A percentile compares a stretch with the other conserved stretches of the same genome.
These are phyloP conservation scores for Hypoxylon sp. DNA, from an alignment of 2,329 filamentous ascomycete genomes.

Conservation along the genomic window DNA sequence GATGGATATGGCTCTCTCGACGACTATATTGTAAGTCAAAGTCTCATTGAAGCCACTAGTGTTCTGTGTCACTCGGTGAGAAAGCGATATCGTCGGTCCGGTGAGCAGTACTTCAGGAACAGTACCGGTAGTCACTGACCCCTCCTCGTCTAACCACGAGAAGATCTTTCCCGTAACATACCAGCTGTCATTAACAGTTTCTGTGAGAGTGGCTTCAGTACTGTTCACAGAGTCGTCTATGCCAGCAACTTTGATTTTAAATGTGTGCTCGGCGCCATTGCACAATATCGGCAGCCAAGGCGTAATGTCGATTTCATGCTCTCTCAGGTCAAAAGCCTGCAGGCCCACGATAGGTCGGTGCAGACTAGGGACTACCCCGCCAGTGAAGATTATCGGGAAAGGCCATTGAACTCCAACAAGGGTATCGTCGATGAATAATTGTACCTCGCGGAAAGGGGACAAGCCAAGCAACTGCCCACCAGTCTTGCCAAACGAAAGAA, in stretches of 20 bases:
- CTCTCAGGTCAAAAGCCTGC: conserved; percentile 71
- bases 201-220: conserved; percentile 56
- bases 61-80: conserved; percentile 53
- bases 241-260: conserved; percentile 66
- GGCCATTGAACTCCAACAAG: conserved; percentile 72
- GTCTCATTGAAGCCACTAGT: conserved; percentile 63
- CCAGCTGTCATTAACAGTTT: conserved; percentile 66
- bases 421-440: conserved; percentile 68
- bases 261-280: conserved; percentile 63
- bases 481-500: conserved; percentile 63
- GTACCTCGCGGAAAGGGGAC: conserved; percentile 74
- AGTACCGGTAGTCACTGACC: conserved; percentile 60
- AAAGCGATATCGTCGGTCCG: conserved; percentile 57
- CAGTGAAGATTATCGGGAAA: conserved; percentile 73
- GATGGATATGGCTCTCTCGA: conserved; percentile 62
- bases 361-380: conserved; percentile 70
- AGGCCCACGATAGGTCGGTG: conserved; percentile 75
- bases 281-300: conserved; percentile 67
- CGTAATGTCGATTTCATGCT: conserved; percentile 73
- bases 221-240: conserved; percentile 58
- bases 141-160: conserved; percentile 61
- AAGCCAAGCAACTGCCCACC: conserved; percentile 67
- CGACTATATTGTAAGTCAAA: conserved; percentile 64
- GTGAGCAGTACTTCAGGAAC: conserved; percentile 45
- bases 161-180: conserved; percentile 73